Percentiles rank a stretch among this genome's conserved stretches.
phyloP scores from a whole-genome alignment of 306 rosid genomes.

The Leucaena leucocephala region DNA sequence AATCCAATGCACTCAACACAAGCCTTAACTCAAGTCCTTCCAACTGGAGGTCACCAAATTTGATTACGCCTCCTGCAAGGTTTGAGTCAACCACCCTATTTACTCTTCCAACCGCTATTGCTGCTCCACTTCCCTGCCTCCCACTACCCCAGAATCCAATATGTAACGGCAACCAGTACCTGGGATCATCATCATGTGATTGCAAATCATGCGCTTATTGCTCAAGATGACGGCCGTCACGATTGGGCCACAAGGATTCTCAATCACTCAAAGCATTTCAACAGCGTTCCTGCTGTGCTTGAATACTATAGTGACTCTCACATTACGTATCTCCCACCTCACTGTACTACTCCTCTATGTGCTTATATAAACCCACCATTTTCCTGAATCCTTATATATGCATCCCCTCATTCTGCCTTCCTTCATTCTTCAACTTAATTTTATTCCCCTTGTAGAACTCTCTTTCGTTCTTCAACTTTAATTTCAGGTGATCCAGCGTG shows the following conservation, averaged over 20 bases:
- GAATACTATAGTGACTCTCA: neutral
- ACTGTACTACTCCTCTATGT: no score
- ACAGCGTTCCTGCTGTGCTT: constrained; percentile 29
- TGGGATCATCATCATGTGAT: no score
- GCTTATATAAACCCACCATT: neutral
- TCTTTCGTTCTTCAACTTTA: neutral
- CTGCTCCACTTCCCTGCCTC: neutral
- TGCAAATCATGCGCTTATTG: constrained; percentile 35
- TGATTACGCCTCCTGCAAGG: neutral
- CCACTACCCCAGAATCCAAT: neutral
- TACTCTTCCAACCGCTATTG: constrained; percentile 27
- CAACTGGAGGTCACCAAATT: constrained; percentile 12
- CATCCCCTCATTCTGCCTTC: no score
- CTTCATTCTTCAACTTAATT: no score
- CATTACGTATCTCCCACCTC: no score
- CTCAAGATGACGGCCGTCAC: neutral
- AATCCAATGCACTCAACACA: constrained; percentile 36
- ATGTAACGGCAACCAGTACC: neutral
- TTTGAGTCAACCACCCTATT: constrained; percentile 32
- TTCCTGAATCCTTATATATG: no score
- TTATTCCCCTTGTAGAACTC: neutral
- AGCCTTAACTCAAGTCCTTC: constrained; percentile 16
- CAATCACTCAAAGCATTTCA: neutral
- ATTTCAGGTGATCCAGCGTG: neutral
- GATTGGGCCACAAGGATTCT: neutral